Base-by-base conservation (phyloP, 768 basidiomycete genomes). In the Mycena epipterygia region DNA sequence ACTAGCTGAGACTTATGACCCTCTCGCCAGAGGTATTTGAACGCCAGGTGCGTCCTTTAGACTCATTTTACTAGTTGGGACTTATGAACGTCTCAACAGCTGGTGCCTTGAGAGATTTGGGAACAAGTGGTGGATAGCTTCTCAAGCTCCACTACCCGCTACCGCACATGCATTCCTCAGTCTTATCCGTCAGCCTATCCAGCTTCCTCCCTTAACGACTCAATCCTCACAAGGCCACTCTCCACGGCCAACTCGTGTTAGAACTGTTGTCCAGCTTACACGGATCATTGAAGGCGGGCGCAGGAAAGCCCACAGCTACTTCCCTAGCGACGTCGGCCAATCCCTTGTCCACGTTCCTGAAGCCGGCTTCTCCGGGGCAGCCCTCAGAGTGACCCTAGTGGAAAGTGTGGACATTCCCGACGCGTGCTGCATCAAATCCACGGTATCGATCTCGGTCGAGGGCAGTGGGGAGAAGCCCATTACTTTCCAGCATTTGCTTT, bases 231-330 rank as follows among this genome's bases (percentile, higher is more conserved):
- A 42, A 42, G 67, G 13, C 33, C 72, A 52, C 3, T 27, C 53
- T n/a, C 73, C 76, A 32, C 68, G 48, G 39, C 80, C 77, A 27
- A 86, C 84, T 71, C 89, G 86, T 25, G 82, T 95, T 13, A 88
- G 90, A 57, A 94, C 93, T 1, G 87, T 95, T 73, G 92, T 97
- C 14, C 95, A 96, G 79, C 87, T 97, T 56, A 95, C 95, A 0
- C 89, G 82, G 68, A 86, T 90, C 72, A 73, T 88, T n/a, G 95
- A 97, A 78, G 81, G 83, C 46, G 91, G 92, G 1, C 84, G 89
- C 51, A 84, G 84, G 69, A 96, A 95, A 79, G 94, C 94, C 2
- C 88, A 93, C 76, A 81, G 88, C 1, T 97, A 97, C 80, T 95
- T 96, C 73, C 91, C 95, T 0, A 74, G 78, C 27, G 74, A 79